Evolutionary conservation across 805 yeast species (phyloP), one percentile per base, ranked within the genome.

Genomic region (Maudiozyma saulgeensis): DNA sequence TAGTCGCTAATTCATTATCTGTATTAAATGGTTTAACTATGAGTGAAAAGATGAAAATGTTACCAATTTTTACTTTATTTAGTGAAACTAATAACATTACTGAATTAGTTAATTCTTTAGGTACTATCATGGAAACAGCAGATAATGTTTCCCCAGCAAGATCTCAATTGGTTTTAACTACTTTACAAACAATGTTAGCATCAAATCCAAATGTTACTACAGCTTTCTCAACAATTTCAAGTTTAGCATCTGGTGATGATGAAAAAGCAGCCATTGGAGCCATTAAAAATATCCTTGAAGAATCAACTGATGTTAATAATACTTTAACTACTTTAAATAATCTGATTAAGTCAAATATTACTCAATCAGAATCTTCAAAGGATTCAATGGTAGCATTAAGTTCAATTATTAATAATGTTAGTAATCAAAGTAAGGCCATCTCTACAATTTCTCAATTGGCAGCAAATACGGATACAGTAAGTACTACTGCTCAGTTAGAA

Each of bases 11-110:
- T 19, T 51, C 61, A 38, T 44, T 66, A 34, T 40, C 48, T 26
- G 51, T 45, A 11, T 51, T 66, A 51, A 59, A 63, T 38, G 55
- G 55, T 43, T 52, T 64, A 52, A 52, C 62, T 13, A 35, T 55
- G 8, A 11, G 56, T 1, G 60, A 63, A 41, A 58, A 59, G 44
- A 43, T 49, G 4, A 52, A 55, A 23, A 46, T 62, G 38, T 38
- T 54, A n/a, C 67, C 68, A 1, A 61, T 64, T 15, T 59, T 64
- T 38, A 34, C 49, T 7, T 43, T 63, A 15, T 57, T 63, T 48
- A 46, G 49, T 41, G 45, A 51, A 25, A 56, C 64, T 2, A 52
- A 55, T 6, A 59, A 62, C 44, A 49, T 50, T 9, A 53, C 62
- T n/a, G 58, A 49, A 4, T 56, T 64, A 31, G 43, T 60, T 11